These are phyloP conservation scores for Lactifluus piperatus DNA, from an alignment of 768 basidiomycete species.

Conservation along the genomic window DNA sequence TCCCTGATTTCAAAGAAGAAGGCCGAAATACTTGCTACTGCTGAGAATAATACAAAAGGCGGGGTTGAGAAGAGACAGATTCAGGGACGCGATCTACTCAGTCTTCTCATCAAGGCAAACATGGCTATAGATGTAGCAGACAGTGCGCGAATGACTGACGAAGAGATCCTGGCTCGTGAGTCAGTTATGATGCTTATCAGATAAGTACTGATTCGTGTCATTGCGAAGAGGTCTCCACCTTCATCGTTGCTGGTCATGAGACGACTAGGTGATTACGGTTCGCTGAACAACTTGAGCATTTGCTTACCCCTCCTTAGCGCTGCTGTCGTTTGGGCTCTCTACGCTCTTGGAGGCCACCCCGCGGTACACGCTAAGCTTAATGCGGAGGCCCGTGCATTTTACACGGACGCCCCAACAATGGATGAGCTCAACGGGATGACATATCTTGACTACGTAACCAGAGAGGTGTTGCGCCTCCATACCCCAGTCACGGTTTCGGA, in stretches of 20 bases:
- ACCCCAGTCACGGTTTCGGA: slow-evolving; percentile 15
- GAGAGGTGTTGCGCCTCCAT: slow-evolving; percentile 15
- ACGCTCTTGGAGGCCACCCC: slow-evolving; percentile 40
- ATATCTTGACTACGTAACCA: slow-evolving; percentile 40
- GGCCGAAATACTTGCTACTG: slow-evolving; percentile 26
- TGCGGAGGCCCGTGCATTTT: slow-evolving; percentile 43
- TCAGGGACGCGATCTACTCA: slow-evolving; percentile 46
- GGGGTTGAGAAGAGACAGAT: slow-evolving; percentile 29
- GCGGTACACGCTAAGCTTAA: slow-evolving; percentile 48
- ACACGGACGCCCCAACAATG: slow-evolving; percentile 55
- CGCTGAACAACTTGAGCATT: background rate
- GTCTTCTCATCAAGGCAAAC: slow-evolving; percentile 54
- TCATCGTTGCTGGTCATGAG: slow-evolving; percentile 52
- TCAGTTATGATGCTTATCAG: background rate
- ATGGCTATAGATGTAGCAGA: slow-evolving; percentile 50
- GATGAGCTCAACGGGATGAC: slow-evolving; percentile 57
- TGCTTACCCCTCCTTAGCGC: slow-evolving; percentile 22
- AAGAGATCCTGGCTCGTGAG: slow-evolving; percentile 51
- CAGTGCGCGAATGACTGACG: slow-evolving; percentile 47
- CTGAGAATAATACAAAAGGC: slow-evolving; percentile 20
- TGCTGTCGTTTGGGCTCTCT: slow-evolving; percentile 51
- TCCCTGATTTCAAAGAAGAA: slow-evolving; percentile 28
- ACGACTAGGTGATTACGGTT: slow-evolving; percentile 36
- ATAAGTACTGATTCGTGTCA: background rate
- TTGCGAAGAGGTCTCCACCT: slow-evolving; percentile 48